Conservation (phyloP, 495 filamentous ascomycete species). For the Chlorociboria aeruginascens region DNA sequence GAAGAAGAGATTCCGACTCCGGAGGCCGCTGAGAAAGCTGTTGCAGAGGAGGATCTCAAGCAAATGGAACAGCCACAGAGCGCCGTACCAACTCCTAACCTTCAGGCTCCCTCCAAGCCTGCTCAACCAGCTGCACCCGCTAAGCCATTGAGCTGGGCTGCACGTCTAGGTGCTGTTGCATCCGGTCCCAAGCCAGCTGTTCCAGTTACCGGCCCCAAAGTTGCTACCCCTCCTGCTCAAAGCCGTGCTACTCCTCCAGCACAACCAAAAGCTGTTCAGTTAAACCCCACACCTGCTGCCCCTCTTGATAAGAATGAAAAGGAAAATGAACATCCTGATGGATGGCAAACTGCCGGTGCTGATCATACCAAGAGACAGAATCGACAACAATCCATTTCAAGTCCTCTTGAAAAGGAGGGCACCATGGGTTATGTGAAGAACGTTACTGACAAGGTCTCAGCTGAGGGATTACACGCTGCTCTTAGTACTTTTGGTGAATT, state of each 20-base stretch:
- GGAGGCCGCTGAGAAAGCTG: conserved; percentile 23
- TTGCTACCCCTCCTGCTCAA: conserved; percentile 18
- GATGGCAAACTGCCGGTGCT: conserved; percentile 71
- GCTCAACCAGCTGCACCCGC: conserved; percentile 25
- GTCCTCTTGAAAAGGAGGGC: conserved; percentile 48
- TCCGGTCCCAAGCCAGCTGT: conserved; percentile 32
- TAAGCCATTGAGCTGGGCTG: conserved; percentile 84
- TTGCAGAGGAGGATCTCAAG: conserved; percentile 24
- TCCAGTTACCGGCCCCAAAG: conserved; percentile 22
- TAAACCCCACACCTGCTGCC: conserved; percentile 33
- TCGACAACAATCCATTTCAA: conserved; percentile 42
- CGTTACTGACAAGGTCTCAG: conserved; percentile 72
- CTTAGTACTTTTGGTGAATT: conserved; percentile 67
- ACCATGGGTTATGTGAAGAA: conserved; percentile 85
- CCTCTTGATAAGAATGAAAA: conserved; percentile 19
- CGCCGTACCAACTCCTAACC: conserved; percentile 35
- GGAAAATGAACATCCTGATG: conserved; percentile 24
- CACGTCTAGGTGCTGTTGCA: conserved; percentile 43
- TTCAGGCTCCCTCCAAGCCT: conserved; percentile 29
- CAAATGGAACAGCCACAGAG: conserved; percentile 35
- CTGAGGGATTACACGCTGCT: conserved; percentile 49
- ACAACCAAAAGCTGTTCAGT: conserved; percentile 5
- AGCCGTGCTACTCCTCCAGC: conserved; percentile 10
- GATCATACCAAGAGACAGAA: conserved; percentile 72
- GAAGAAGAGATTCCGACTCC: conserved; percentile 12